phyloP scores from a whole-genome alignment of 805 yeast genomes.

The Saturnispora ahearnii region DNA sequence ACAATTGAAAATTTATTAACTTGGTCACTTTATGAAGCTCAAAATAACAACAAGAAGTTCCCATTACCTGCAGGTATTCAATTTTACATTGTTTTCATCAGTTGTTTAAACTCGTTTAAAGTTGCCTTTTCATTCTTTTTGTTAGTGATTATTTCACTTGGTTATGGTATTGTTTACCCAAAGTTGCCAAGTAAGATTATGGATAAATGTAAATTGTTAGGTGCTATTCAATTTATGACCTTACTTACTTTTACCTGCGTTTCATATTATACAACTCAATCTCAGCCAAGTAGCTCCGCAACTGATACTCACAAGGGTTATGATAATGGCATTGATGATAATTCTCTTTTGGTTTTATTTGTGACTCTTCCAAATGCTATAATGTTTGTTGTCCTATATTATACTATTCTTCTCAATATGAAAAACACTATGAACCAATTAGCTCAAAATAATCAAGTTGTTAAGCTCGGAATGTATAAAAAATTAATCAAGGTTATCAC shows the following conservation, averaged over 20 bases:
- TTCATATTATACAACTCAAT: slow-evolving; percentile 30
- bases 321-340: slow-evolving; percentile 36
- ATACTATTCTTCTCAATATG: slow-evolving; percentile 63
- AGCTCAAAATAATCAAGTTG: slow-evolving; percentile 80
- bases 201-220: slow-evolving; percentile 58
- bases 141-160: slow-evolving; percentile 75
- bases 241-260: slow-evolving; percentile 45
- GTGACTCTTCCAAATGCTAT: slow-evolving; percentile 65
- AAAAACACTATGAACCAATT: slow-evolving; percentile 65
- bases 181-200: slow-evolving; percentile 66
- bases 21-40: slow-evolving; percentile 86
- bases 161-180: slow-evolving; percentile 91
- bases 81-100: slow-evolving; percentile 66
- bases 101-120: slow-evolving; percentile 71
- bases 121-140: slow-evolving; percentile 84
- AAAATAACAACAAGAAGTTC: slow-evolving; percentile 42
- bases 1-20: slow-evolving; percentile 77
- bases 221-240: slow-evolving; percentile 47
- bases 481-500: slow-evolving; percentile 67
- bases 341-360: slow-evolving; percentile 38
- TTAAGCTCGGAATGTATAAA: slow-evolving; percentile 81
- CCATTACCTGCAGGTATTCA: slow-evolving; percentile 41
- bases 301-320: slow-evolving; percentile 35
- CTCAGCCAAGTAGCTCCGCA: slow-evolving; percentile 26
- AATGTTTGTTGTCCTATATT: slow-evolving; percentile 64